phyloP scores from a whole-genome alignment of 2,329 filamentous ascomycete species.

The Tolypocladium amazonense region DNA sequence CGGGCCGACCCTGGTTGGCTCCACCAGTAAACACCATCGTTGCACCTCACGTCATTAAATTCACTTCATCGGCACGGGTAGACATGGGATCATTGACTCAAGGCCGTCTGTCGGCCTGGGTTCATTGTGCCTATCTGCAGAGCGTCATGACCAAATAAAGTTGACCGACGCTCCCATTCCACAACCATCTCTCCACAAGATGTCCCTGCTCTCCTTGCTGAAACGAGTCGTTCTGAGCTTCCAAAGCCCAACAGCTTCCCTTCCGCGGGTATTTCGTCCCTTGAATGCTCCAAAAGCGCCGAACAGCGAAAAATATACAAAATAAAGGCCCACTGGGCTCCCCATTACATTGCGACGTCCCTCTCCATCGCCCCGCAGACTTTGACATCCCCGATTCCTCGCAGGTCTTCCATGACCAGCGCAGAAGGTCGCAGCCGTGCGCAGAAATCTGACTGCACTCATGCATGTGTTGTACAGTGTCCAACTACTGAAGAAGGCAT shows the following conservation, averaged over 20 bases:
- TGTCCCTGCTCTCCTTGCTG: neutral
- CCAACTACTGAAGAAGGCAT: neutral
- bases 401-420: neutral
- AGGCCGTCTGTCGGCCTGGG: neutral
- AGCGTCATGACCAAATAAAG: neutral
- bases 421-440: neutral
- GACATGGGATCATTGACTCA: neutral
- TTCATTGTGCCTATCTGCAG: neutral
- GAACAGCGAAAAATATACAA: constrained; percentile 1
- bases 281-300: constrained; percentile 1
- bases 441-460: neutral
- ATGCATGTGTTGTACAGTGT: neutral
- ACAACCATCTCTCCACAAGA: neutral
- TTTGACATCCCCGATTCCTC: neutral
- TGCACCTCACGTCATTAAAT: too few species aligned
- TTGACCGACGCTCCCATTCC: neutral
- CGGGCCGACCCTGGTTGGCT: neutral
- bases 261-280: constrained; percentile 20
- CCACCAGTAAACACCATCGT: neutral
- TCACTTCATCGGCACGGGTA: neutral
- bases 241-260: neutral
- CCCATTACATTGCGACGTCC: neutral
- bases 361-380: neutral
- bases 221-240: neutral
- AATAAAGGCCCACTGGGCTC: neutral